These are phyloP conservation scores for Penicillium sp. DNA, from an alignment of 2,329 filamentous ascomycete genomes.

Conservation along the genomic window DNA sequence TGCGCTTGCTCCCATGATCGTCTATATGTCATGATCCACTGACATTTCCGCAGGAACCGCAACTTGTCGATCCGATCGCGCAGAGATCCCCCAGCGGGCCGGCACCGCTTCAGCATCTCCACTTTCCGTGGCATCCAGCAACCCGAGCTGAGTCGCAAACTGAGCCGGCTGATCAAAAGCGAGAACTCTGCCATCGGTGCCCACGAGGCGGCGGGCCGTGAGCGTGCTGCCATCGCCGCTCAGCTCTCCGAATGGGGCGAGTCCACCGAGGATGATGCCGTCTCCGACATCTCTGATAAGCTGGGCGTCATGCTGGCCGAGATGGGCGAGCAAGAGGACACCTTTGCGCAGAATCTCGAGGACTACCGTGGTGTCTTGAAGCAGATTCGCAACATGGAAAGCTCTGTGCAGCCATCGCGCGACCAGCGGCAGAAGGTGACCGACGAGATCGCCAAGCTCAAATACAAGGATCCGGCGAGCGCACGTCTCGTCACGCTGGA, in stretches of 20 bases:
- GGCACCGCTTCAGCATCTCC: constrained; percentile 77
- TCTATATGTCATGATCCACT: background rate
- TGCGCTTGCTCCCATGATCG: background rate
- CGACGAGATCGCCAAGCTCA: constrained; percentile 88
- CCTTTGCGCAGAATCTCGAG: constrained; percentile 81
- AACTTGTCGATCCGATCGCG: constrained; percentile 42
- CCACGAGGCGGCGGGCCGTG: constrained; percentile 79
- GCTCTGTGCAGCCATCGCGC: constrained; percentile 87
- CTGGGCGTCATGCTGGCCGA: constrained; percentile 88
- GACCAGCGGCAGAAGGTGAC: constrained; percentile 83
- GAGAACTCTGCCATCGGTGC: constrained; percentile 84
- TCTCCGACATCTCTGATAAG: constrained; percentile 93
- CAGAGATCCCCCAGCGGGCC: constrained; percentile 25
- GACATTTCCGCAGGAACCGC: constrained; percentile 38
- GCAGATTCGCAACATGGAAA: constrained; percentile 91
- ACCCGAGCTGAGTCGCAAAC: constrained; percentile 81
- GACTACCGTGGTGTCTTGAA: constrained; percentile 81
- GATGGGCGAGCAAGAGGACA: constrained; percentile 89
- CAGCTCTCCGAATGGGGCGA: constrained; percentile 98
- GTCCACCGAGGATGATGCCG: constrained; percentile 77
- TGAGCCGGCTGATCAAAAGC: constrained; percentile 91
- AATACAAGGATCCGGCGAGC: constrained; percentile 86
- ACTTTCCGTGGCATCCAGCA: constrained; percentile 82
- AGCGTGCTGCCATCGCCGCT: constrained; percentile 77
- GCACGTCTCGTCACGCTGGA: constrained; percentile 78